phyloP scores from a whole-genome alignment of 2,329 filamentous ascomycete genomes.

The Fusarium graminum region DNA sequence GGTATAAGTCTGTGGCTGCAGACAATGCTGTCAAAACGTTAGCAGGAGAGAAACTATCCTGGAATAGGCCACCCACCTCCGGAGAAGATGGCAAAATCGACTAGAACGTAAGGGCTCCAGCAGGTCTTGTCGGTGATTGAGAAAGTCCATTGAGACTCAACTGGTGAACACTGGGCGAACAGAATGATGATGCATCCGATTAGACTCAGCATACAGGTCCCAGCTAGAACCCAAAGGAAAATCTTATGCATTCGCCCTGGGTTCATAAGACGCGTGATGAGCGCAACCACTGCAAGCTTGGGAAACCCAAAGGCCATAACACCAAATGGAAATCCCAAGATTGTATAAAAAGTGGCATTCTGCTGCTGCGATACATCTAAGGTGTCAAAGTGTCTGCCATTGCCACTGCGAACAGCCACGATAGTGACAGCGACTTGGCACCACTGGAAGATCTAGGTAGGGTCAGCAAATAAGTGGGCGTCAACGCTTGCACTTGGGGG shows the following conservation, averaged over 20 bases:
- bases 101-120: constrained; percentile 53
- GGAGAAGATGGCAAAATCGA: constrained; percentile 57
- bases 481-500: rapidly evolving
- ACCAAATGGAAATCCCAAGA: constrained; percentile 55
- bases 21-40: too few species aligned
- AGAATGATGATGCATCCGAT: constrained; percentile 56
- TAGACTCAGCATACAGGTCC: constrained; percentile 50
- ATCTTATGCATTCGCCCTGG: constrained; percentile 51
- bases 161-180: constrained; percentile 59
- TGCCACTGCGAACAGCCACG: constrained; percentile 54
- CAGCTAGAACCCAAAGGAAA: constrained; percentile 55
- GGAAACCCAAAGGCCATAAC: constrained; percentile 57
- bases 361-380: constrained; percentile 50
- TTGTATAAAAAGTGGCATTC: constrained; percentile 53
- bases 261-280: constrained; percentile 56
- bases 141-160: constrained; percentile 56
- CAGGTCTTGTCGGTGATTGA: constrained; percentile 51
- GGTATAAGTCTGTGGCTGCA: constrained; percentile 57
- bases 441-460: constrained; percentile 50
- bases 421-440: constrained; percentile 53
- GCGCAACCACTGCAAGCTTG: constrained; percentile 57
- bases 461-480: background rate
- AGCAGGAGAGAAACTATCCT: too few species aligned
- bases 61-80: too few species aligned
- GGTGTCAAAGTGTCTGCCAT: constrained; percentile 55